A percentile compares a stretch with the other conserved stretches of the same genome.
phyloP scores from a whole-genome alignment of 1,139 yeast species.

The Hansenula lynferdii region DNA sequence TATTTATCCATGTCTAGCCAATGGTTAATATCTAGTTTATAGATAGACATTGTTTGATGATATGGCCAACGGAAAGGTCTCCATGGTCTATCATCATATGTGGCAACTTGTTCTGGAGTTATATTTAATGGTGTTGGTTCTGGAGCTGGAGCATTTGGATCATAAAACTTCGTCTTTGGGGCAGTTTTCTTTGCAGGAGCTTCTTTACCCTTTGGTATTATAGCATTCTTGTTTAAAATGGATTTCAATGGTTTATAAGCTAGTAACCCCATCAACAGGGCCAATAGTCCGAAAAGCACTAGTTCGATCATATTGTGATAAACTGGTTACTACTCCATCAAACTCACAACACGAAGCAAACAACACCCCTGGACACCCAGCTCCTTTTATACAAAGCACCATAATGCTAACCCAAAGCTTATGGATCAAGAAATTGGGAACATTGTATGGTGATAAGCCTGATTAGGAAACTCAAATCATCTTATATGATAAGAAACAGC shows the following conservation, averaged over 20 bases:
- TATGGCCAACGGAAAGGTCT: constrained; percentile 79
- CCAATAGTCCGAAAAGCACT: background rate
- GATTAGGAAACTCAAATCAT: no score
- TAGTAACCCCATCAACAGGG: background rate
- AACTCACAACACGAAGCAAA: no score
- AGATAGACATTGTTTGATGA: constrained; percentile 76
- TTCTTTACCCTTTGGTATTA: background rate
- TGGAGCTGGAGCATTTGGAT: constrained; percentile 33
- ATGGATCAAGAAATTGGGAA: no score
- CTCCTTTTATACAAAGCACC: no score
- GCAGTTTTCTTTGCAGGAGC: constrained; percentile 7
- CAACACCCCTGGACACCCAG: no score
- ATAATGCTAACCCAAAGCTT: no score
- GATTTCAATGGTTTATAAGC: background rate
- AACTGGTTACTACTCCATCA: no score
- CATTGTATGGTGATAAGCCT: no score
- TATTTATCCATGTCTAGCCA: constrained; percentile 81
- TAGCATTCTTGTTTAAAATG: background rate
- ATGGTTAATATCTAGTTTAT: constrained; percentile 62
- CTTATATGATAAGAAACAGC: no score
- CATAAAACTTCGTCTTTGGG: constrained; percentile 20
- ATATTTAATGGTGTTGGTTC: constrained; percentile 56
- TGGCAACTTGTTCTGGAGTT: constrained; percentile 61
- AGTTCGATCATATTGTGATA: background rate
- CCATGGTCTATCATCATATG: constrained; percentile 75